Conservation (phyloP, 2,329 filamentous ascomycete species). For the Sporothrix variecibatus region DNA sequence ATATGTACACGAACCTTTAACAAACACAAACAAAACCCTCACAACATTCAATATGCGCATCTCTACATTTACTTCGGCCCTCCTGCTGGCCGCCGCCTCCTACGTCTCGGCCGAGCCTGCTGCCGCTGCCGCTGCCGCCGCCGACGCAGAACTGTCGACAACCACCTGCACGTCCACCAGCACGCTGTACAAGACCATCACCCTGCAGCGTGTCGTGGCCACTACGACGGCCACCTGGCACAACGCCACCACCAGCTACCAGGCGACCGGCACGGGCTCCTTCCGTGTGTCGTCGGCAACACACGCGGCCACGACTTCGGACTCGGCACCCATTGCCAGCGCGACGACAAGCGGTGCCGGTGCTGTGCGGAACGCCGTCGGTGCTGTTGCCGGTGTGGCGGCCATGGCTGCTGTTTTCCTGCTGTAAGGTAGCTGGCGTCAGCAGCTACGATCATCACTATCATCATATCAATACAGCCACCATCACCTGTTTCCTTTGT, state of each 20-base stretch:
- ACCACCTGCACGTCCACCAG: constrained; percentile 54
- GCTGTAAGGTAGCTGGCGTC: constrained; percentile 46
- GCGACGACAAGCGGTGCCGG: constrained; percentile 47
- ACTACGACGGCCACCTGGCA: constrained; percentile 42
- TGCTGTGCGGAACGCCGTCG: constrained; percentile 53
- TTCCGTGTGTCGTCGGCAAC: constrained; percentile 35
- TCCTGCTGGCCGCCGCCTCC: constrained; percentile 51
- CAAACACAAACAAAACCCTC: background rate
- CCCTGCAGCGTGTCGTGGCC: constrained; percentile 39
- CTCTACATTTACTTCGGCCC: constrained; percentile 48
- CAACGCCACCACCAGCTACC: constrained; percentile 38
- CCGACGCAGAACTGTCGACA: constrained; percentile 42
- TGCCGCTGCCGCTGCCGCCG: constrained; percentile 6
- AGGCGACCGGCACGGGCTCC: constrained; percentile 36
- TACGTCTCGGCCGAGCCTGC: constrained; percentile 43
- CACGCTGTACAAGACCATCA: constrained; percentile 52
- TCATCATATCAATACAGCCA: too few species aligned
- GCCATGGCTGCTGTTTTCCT: constrained; percentile 47
- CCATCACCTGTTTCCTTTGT: constrained; percentile 34
- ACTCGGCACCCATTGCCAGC: constrained; percentile 39
- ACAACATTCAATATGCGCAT: constrained; percentile 43
- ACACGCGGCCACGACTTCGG: constrained; percentile 39
- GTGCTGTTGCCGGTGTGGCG: constrained; percentile 49
- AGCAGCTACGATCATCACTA: constrained; percentile 33
- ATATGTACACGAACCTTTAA: background rate